phyloP scores from a whole-genome alignment of 1,284 basidiomycete species.

The Malassezia restricta region DNA sequence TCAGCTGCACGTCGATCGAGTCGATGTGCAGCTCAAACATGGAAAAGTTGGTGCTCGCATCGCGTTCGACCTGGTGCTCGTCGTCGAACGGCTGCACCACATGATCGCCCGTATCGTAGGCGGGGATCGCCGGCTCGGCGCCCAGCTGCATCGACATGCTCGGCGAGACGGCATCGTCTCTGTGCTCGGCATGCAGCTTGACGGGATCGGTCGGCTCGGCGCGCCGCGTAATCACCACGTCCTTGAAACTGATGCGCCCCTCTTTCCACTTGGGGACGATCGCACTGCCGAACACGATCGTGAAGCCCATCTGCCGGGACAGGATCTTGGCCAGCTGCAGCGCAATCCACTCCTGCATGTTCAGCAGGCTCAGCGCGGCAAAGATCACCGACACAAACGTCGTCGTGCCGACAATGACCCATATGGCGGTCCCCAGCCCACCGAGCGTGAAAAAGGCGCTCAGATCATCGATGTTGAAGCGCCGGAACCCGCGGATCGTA shows the following conservation, averaged over 20 bases:
- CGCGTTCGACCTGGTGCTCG: conserved; percentile 20
- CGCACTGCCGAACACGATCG: conserved; percentile 89
- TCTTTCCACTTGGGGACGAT: conserved; percentile 97
- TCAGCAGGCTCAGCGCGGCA: conserved; percentile 72
- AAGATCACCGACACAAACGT: conserved; percentile 92
- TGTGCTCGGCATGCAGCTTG: conserved; percentile 19
- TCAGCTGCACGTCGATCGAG: conserved; percentile 91
- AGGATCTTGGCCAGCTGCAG: conserved; percentile 81
- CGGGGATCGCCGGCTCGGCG: conserved; percentile 9
- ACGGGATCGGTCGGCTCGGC: conserved; percentile 48
- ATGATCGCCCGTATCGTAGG: conserved; percentile 31
- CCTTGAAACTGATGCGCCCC: conserved; percentile 86
- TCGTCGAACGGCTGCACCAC: conserved; percentile 31
- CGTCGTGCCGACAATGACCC: conserved; percentile 92
- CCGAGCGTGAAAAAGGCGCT: conserved; percentile 85
- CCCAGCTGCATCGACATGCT: neutral
- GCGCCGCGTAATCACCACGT: conserved; percentile 82
- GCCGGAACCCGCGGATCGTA: conserved; percentile 84
- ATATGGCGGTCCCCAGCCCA: conserved; percentile 70
- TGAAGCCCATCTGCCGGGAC: conserved; percentile 81
- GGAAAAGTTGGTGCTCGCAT: conserved; percentile 40
- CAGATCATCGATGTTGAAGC: conserved; percentile 91
- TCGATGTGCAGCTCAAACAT: conserved; percentile 51
- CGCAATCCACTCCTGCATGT: conserved; percentile 84
- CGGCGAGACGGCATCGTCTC: conserved; percentile 5